These are phyloP conservation scores for Daedaleopsis sinensis DNA, from an alignment of 768 basidiomycete genomes.

Conservation along the genomic window DNA sequence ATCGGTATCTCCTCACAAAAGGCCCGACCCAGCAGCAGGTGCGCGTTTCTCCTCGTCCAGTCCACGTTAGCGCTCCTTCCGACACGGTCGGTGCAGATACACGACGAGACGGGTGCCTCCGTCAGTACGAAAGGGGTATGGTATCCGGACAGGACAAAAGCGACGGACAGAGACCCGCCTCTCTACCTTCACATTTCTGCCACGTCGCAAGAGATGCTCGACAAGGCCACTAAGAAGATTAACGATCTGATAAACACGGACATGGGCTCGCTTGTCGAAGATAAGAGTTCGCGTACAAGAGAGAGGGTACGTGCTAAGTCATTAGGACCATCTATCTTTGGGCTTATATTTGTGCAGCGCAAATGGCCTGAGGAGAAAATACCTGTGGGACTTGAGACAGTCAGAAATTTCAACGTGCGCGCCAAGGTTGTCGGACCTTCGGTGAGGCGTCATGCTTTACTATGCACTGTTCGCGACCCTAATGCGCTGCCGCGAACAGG, in stretches of 20 bases:
- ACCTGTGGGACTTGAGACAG: constrained; percentile 83
- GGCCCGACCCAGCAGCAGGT: constrained; percentile 92
- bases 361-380: constrained; percentile 99
- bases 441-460: constrained; percentile 43
- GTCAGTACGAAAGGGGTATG: constrained; percentile 93
- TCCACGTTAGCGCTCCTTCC: neutral
- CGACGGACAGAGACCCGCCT: constrained; percentile 91
- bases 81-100: constrained; percentile 55
- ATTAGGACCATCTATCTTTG: too few relatives aligned
- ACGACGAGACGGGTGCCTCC: constrained; percentile 90
- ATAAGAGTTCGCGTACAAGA: constrained; percentile 67
- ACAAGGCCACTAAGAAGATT: constrained; percentile 69
- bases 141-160: constrained; percentile 92
- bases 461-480: too few relatives aligned
- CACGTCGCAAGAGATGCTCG: constrained; percentile 61
- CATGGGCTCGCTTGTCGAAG: constrained; percentile 80
- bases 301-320: constrained; percentile 55
- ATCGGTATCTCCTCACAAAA: constrained; percentile 93
- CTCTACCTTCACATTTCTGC: constrained; percentile 94
- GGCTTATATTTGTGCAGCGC: constrained; percentile 47
- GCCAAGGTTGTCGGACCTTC: constrained; percentile 97
- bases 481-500: constrained; percentile 45
- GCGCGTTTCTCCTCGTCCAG: constrained; percentile 29
- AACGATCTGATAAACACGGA: constrained; percentile 76
- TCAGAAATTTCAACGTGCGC: constrained; percentile 96